Conservation (phyloP, 768 basidiomycete species). For the Inosperma sp. region DNA sequence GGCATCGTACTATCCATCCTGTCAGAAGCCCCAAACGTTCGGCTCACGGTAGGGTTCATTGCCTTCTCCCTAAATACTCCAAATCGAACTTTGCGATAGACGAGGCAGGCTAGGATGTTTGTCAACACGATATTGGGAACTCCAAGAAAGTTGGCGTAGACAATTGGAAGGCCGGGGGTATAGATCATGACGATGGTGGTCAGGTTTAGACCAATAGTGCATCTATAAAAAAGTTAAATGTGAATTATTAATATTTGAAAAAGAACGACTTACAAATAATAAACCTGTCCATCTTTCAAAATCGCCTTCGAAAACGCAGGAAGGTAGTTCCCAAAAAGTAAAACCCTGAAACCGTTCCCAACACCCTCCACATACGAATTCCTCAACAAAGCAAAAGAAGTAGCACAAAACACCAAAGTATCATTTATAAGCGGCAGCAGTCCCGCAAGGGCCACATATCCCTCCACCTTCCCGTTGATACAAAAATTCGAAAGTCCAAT, state of each 20-base stretch:
- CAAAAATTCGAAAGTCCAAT: conserved; percentile 6
- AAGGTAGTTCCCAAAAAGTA: conserved; percentile 19
- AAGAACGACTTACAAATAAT: conserved; percentile 26
- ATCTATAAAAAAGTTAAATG: neutral
- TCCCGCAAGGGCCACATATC: conserved; percentile 1
- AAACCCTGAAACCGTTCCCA: conserved; percentile 4
- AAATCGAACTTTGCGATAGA: conserved; percentile 15
- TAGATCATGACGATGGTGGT: conserved; percentile 8
- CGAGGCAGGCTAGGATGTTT: conserved; percentile 18
- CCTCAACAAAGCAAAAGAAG: conserved; percentile 21
- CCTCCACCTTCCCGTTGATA: conserved; percentile 1
- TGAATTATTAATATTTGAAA: neutral
- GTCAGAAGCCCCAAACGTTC: too few species aligned
- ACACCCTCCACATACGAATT: conserved; percentile 6
- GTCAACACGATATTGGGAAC: conserved; percentile 14
- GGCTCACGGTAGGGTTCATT: too few species aligned
- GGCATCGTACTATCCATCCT: too few species aligned
- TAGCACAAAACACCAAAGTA: conserved; percentile 15
- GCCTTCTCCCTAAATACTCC: conserved; percentile 10
- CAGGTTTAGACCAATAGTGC: neutral
- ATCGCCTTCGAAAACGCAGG: conserved; percentile 23
- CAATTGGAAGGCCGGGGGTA: conserved; percentile 8
- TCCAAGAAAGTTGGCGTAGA: conserved; percentile 6
- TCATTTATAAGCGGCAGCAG: conserved; percentile 13
- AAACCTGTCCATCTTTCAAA: conserved; percentile 29